Base-by-base conservation (phyloP, 2,329 filamentous ascomycete species). In the Pseudogymnoascus sp. region DNA sequence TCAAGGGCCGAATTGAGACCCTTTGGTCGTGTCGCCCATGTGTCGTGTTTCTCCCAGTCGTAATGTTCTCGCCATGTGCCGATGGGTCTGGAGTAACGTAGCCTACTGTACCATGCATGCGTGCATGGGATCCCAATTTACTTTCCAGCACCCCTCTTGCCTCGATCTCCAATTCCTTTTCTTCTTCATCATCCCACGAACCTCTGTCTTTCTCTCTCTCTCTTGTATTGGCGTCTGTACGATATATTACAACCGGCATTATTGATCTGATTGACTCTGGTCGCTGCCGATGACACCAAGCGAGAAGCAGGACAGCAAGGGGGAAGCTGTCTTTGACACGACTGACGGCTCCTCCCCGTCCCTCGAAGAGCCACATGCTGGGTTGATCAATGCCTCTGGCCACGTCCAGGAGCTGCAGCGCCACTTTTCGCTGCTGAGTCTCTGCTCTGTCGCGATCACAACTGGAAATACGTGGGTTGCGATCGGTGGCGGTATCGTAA, bases 401-500 rank as follows among this genome's bases (percentile, higher is more conserved):
- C 77, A 79, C 62, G 72, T 75, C 37, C 77, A 79, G 59, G 73
- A 75, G 61, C 72, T 78, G 2, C 69, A 70, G 16, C 74, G 75
- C 6, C 74, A 74, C 50, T 79, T 78, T 71, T 76, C 68, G 61
- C 71, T 79, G 2, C 69, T 79, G 26, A 77, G 76, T 22, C 41
- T 62, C 37, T 62, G 60, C 35, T 43, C 40, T 10, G 50, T 62
- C 28, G 60, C 60, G 2, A 43, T 62, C 16, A 73, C 75, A 12
- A 74, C 78, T 19, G 77, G 77, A 6, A 79, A 78, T 43, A 74
- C 76, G 24, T 79, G 78, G 78, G 74, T 75, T 6, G 78, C 78
- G 4, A 63, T 80, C n/a, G 78, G 78, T 61, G 78, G 78, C n/a
- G 77, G 74, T 26, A 78, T 81, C 68, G 77, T 78, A 69, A 60